Conservation (phyloP, 192 early-diverging fungal species). For the Lobosporangium transversale region DNA sequence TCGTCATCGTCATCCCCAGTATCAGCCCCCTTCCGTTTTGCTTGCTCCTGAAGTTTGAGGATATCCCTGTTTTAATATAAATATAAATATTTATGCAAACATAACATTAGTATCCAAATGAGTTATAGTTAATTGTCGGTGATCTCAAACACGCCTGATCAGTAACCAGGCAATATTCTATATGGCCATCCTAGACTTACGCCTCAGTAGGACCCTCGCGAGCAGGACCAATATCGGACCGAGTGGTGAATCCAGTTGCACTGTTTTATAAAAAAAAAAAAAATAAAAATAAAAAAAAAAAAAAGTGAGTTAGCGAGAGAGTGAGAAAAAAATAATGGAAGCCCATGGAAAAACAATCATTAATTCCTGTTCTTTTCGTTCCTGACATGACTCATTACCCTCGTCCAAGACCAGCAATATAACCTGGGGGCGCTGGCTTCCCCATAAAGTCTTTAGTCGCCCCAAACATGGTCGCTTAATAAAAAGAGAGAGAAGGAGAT, state of each 20-base stretch:
- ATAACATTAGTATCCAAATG: too few species aligned
- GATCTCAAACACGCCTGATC: too few species aligned
- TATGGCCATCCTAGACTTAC: too few species aligned
- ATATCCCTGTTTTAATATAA: conserved; percentile 21
- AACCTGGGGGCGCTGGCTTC: conserved; percentile 93
- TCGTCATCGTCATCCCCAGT: conserved; percentile 79
- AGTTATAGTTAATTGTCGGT: too few species aligned
- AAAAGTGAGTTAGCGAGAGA: too few species aligned
- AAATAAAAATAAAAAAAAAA: too few species aligned
- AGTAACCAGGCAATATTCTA: too few species aligned
- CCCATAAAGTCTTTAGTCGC: conserved; percentile 89
- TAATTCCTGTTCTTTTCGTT: background rate
- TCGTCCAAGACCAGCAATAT: conserved; percentile 96
- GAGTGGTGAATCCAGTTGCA: conserved; percentile 97
- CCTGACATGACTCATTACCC: conserved; percentile 56
- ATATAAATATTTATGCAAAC: too few species aligned
- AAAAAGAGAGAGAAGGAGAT: background rate
- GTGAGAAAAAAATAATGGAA: too few species aligned
- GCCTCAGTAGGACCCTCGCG: conserved; percentile 72
- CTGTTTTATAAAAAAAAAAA: conserved; percentile 31
- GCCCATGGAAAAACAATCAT: background rate
- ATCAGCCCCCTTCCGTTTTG: conserved; percentile 58
- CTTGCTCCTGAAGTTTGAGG: conserved; percentile 52
- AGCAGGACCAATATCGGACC: conserved; percentile 97
- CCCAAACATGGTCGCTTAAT: conserved; percentile 59